Conservation (phyloP, 805 yeast species). For the Debaryomyces prosopidis region DNA sequence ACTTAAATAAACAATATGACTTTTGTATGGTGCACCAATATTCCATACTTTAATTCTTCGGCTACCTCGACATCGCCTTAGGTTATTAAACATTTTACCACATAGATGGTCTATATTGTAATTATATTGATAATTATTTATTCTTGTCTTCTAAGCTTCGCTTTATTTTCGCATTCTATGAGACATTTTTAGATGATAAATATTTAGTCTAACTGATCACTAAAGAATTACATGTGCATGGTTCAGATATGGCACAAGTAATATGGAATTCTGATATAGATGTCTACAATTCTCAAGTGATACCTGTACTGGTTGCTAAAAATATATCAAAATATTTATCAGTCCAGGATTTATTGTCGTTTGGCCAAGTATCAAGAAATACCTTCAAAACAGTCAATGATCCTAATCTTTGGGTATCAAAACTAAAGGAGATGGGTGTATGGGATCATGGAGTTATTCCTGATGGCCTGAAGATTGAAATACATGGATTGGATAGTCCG, state of each 20-base stretch:
- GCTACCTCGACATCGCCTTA: slow-evolving; percentile 8
- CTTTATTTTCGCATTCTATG: slow-evolving; percentile 2
- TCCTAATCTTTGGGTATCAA: slow-evolving; percentile 39
- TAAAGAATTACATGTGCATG: background rate
- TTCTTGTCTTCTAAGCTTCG: background rate
- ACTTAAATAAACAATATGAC: background rate
- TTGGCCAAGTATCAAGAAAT: slow-evolving; percentile 39
- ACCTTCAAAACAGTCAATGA: slow-evolving; percentile 38
- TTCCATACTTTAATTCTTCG: slow-evolving; percentile 1
- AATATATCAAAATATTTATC: slow-evolving; percentile 33
- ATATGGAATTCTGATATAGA: slow-evolving; percentile 49
- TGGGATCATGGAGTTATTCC: slow-evolving; percentile 30
- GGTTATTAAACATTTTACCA: slow-evolving; percentile 6
- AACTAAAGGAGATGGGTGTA: slow-evolving; percentile 33
- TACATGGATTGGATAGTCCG: slow-evolving; percentile 21
- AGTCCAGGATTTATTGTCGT: slow-evolving; percentile 38
- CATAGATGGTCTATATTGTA: slow-evolving; percentile 3
- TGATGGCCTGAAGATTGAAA: slow-evolving; percentile 1
- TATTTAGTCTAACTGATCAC: background rate
- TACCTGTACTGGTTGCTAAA: slow-evolving; percentile 39
- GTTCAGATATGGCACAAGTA: slow-evolving; percentile 38
- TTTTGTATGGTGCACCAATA: background rate
- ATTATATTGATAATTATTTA: background rate
- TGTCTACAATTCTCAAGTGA: slow-evolving; percentile 39
- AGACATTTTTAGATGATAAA: background rate